Conservation (phyloP, 2,329 filamentous ascomycete species). For the Macrophomina tecta region DNA sequence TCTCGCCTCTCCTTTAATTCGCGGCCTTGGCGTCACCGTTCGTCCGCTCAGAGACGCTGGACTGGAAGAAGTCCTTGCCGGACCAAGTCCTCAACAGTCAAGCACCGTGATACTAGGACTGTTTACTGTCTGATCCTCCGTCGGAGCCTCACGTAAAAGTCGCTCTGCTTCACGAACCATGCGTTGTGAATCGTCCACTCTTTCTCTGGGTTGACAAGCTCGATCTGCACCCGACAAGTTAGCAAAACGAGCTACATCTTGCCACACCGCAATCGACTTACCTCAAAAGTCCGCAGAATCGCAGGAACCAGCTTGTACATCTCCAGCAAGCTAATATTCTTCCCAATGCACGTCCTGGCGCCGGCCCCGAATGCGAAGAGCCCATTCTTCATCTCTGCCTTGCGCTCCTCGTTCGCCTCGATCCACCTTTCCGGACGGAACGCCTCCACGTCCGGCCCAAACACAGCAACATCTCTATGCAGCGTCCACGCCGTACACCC, state of each 20-base stretch:
- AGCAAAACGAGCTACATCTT: not conserved
- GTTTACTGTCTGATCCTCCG: not conserved
- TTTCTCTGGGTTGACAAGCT: constrained; percentile 19
- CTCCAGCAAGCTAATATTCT: constrained; percentile 45
- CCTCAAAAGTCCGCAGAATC: constrained; percentile 38
- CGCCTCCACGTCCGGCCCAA: constrained; percentile 5
- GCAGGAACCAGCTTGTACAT: constrained; percentile 44
- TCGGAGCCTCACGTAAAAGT: not conserved
- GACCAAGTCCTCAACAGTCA: not conserved
- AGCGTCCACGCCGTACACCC: constrained; percentile 22
- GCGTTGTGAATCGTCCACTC: constrained; percentile 24
- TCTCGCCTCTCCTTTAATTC: no score
- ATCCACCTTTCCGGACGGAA: constrained; percentile 25
- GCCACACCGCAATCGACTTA: not conserved
- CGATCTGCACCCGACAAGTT: not conserved
- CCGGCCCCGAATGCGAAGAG: constrained; percentile 47
- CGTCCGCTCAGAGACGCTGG: no score
- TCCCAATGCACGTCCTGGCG: constrained; percentile 45
- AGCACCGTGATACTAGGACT: not conserved
- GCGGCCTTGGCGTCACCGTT: no score
- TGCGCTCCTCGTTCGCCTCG: constrained; percentile 35
- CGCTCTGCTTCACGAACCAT: constrained; percentile 26
- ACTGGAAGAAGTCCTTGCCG: no score
- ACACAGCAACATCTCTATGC: constrained; percentile 14
- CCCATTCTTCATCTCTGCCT: constrained; percentile 37